phyloP scores from a whole-genome alignment of 768 basidiomycete species.

The Tricholoma hemisulphureum region DNA sequence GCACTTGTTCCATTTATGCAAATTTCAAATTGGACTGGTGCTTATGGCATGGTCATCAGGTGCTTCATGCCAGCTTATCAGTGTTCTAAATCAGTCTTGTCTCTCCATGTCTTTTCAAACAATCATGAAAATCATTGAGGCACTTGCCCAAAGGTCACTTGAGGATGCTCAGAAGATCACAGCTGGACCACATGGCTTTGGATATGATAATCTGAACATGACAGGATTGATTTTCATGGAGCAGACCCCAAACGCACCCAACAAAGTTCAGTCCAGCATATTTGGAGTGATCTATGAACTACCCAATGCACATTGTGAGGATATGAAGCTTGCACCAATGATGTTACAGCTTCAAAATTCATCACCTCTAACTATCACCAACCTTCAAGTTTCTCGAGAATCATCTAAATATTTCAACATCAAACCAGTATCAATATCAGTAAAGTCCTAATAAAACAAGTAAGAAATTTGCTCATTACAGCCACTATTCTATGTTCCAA shows the following conservation, averaged over 20 bases:
- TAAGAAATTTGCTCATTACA: neutral
- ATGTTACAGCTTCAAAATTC: neutral
- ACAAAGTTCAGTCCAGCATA: neutral
- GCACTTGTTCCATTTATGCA: too few species aligned
- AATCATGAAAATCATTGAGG: neutral
- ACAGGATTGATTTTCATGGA: neutral
- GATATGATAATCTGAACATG: neutral
- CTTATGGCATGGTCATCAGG: too few species aligned
- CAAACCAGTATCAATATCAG: too few species aligned
- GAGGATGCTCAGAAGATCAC: neutral
- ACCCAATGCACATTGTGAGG: neutral
- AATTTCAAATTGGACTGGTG: too few species aligned
- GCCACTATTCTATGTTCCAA: conserved; percentile 11
- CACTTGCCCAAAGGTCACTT: neutral
- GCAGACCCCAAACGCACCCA: neutral
- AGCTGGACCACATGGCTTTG: neutral
- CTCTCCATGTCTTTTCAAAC: neutral
- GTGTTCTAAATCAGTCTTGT: neutral
- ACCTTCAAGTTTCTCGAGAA: neutral
- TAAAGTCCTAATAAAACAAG: neutral
- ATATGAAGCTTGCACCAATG: neutral
- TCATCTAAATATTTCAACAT: too few species aligned
- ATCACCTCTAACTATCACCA: neutral
- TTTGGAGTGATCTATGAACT: neutral
- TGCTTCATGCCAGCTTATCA: too few species aligned